Evolutionary conservation across 176 grass and related monocot species (phyloP), one percentile per base, ranked within the genome.

Genomic region (Carex scoparia): DNA sequence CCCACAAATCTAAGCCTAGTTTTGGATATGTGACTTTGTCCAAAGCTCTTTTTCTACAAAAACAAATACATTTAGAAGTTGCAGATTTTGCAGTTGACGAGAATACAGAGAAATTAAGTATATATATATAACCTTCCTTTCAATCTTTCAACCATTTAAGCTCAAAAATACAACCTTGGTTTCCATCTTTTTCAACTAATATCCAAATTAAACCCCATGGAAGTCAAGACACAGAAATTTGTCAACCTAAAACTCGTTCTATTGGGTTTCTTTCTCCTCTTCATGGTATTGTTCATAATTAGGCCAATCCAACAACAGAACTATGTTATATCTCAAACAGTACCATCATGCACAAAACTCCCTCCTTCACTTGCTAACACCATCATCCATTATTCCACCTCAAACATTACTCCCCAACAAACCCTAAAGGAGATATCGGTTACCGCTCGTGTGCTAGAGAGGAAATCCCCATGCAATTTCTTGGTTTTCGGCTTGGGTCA

Each of bases 401-500:
- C 84, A 5, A 87, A 81, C 54, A 84, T 61, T 12, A 89, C 90
- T 74, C 79, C 87, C 70, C 72, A 44, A 46, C 65, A 87, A 86
- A 89, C 86, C 32, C 48, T 18, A 11, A 86, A 76, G 0, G 93
- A 94, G 88, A 65, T 90, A 37, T 63, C 59, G 5, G 85, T 85
- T 4, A 80, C 90, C 3, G 90, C 88, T 55, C 78, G 88, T 4
- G 51, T 78, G 13, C 86, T 94, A 31, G 65, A 75, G 65, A 28
- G 42, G 14, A 87, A 89, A 58, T 86, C 88, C 46, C 93, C 93
- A 58, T 94, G 93, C 82, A 84, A 89, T 59, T 87, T 94, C 64
- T 87, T 94, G 31, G 88, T 94, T 31, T 86, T 94, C 72, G 93
- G 93, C 13, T 79, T 93, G n/a, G 90, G 87, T 0, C 87, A 67